A percentile compares a stretch with the other conserved stretches of the same genome.
These are phyloP conservation scores for Ambrosia artemisiifolia DNA, from an alignment of 129 eudicot species.

Conservation along the genomic window DNA sequence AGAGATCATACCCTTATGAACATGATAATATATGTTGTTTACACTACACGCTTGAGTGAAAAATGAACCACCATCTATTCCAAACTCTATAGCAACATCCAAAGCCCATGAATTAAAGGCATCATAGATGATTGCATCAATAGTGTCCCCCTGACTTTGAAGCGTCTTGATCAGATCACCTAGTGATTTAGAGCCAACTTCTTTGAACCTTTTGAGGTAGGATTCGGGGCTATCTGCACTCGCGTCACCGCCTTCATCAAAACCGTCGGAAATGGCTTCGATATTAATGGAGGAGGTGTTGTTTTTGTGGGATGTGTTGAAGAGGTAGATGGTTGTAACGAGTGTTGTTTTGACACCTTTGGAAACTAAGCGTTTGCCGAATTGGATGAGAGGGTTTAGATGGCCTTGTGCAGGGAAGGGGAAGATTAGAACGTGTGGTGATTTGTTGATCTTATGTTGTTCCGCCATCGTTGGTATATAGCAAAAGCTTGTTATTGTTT, in stretches of 20 bases:
- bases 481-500: no score
- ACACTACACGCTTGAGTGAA: conserved; percentile 52
- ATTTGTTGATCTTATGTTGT: no score
- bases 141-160: neutral
- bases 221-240: neutral
- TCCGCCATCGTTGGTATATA: no score
- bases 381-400: no score
- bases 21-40: conserved; percentile 34
- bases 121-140: conserved; percentile 37
- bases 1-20: conserved; percentile 20
- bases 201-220: conserved; percentile 7
- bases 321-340: no score
- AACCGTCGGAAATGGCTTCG: conserved; percentile 29
- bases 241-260: neutral
- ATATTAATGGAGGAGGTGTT: neutral
- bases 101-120: conserved; percentile 30
- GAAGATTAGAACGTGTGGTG: no score
- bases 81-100: conserved; percentile 29
- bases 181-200: conserved; percentile 6
- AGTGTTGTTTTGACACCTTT: no score
- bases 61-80: conserved; percentile 32
- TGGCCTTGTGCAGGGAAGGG: no score
- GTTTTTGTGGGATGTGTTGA: neutral
- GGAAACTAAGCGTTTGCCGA: no score
- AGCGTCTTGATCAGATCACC: conserved; percentile 8